Evolutionary conservation across 2,329 filamentous ascomycete genomes (phyloP).

Genomic region (Chaetomium olivaceum): DNA sequence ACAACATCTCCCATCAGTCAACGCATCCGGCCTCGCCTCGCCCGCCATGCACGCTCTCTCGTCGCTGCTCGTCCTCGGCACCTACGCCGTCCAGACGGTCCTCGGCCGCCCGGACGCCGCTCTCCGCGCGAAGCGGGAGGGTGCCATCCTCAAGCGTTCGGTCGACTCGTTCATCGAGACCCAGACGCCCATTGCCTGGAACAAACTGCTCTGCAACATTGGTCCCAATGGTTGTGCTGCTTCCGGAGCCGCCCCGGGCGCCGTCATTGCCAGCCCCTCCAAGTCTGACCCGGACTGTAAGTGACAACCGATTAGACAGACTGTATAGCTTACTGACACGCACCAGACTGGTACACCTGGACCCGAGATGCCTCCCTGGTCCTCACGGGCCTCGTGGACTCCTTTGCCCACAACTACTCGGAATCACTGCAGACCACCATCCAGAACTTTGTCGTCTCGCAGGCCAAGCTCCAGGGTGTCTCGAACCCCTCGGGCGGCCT

Average conservation of each 20-base stretch:
- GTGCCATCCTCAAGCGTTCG: constrained; percentile 46
- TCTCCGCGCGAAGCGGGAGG: constrained; percentile 36
- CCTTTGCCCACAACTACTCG: constrained; percentile 61
- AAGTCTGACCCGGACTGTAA: constrained; percentile 57
- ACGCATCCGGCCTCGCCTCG: constrained; percentile 24
- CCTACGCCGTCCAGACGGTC: constrained; percentile 52
- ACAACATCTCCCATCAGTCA: constrained; percentile 23
- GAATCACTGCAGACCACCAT: constrained; percentile 59
- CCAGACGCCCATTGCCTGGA: constrained; percentile 54
- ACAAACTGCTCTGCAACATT: constrained; percentile 60
- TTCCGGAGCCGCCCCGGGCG: constrained; percentile 49
- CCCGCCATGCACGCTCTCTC: constrained; percentile 46
- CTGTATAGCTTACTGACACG: constrained; percentile 4
- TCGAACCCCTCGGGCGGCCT: constrained; percentile 68
- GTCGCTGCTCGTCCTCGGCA: constrained; percentile 53
- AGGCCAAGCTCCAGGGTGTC: constrained; percentile 66
- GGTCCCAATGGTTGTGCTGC: constrained; percentile 55
- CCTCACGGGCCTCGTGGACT: constrained; percentile 68
- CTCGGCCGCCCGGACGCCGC: constrained; percentile 47
- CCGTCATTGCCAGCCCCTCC: constrained; percentile 60
- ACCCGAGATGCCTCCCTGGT: constrained; percentile 72
- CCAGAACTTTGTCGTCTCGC: constrained; percentile 66
- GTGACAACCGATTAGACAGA: constrained; percentile 29
- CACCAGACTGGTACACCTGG: constrained; percentile 74
- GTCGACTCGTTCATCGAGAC: constrained; percentile 56